Evolutionary conservation across 148 eudicot genomes (phyloP), one percentile per base, ranked within the genome.

Genomic region (Chenopodium suecicum): DNA sequence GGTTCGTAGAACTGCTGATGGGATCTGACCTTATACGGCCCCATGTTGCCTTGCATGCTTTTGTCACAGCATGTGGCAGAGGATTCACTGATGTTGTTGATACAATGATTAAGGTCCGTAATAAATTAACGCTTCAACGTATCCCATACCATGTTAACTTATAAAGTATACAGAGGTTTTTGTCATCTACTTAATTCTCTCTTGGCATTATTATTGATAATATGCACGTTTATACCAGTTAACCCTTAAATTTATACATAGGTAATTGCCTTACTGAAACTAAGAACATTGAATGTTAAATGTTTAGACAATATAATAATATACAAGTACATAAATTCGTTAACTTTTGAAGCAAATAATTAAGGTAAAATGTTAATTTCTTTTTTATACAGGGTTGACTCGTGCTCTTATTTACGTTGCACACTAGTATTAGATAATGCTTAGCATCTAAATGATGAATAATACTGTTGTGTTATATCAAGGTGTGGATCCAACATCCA

Each of bases 61-160:
- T 94, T 84, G 92, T 96, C 88, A 94, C 90, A 65, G 97, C 99
- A 77, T 90, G 91, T 86, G 87, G 88, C 89, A 90, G 98, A 86
- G 99, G 99, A 34, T 96, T 89, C 84, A 82, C 79, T 69, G 90
- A 92, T 71, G 88, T 94, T 78, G 95, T 89, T 66, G 88, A 88
- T 80, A 74, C 92, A 32, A 91, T 96, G 84, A 71, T 96, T 62
- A 91, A 87, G 98, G 99, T 96, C 90, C 86, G 75, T 47, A 44
- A 41, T 69, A 13, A 48, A 70, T 25, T 56, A 58, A 20, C 62
- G 19, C 66, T 74, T 68, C 72, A 47, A 31, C 75, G 52, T 64
- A 73, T 62, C 44, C 34, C 66, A 41, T 68, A 29, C 20, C 47
- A 68, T 60, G 44, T 76, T 41, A 6, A 41, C 44, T 41, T 41